Evolutionary conservation across 2,329 filamentous ascomycete genomes (phyloP).

Genomic region (Rhynchosporium graminicola): DNA sequence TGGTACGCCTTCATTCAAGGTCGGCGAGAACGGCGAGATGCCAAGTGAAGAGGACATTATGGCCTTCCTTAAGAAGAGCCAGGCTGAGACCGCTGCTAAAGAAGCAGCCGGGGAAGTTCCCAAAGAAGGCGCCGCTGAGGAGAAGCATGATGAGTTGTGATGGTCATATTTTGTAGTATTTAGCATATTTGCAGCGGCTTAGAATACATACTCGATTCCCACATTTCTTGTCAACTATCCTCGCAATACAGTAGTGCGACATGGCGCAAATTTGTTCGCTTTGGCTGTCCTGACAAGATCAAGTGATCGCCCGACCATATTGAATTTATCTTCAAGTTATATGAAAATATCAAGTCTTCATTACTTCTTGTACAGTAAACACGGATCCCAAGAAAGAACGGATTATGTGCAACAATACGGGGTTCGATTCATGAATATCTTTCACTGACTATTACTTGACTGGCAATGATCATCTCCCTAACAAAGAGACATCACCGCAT

Average conservation of each 20-base stretch:
- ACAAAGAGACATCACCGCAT: no score
- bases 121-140: constrained; percentile 8
- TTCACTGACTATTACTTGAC: no score
- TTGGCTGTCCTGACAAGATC: background rate
- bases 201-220: constrained; percentile 6
- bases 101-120: constrained; percentile 18
- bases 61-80: constrained; percentile 53
- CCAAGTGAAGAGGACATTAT: constrained; percentile 53
- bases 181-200: constrained; percentile 17
- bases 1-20: constrained; percentile 41
- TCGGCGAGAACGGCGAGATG: constrained; percentile 47
- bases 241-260: background rate
- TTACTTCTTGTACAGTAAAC: background rate
- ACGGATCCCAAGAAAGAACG: no score
- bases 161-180: constrained; percentile 19
- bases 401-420: no score
- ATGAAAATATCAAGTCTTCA: background rate
- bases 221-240: background rate
- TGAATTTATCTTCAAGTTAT: background rate
- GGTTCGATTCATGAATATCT: no score
- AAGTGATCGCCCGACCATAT: background rate
- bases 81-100: constrained; percentile 20
- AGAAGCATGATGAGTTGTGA: constrained; percentile 33
- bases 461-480: no score
- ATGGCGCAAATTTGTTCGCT: background rate